Conservation (phyloP, 75 land plant genomes). For the Chamaecyparis obtusa region DNA sequence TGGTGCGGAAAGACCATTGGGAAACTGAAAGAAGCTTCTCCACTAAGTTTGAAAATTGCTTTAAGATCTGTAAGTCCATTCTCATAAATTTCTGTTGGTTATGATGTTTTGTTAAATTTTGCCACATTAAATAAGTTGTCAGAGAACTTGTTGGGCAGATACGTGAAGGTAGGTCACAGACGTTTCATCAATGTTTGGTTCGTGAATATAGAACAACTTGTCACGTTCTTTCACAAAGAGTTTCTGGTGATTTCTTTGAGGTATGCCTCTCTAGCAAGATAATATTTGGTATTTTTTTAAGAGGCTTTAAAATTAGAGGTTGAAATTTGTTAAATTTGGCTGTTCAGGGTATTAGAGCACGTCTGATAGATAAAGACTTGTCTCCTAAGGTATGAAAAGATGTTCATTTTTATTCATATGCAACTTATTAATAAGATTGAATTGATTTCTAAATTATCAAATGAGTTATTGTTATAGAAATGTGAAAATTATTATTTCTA, state of each 20-base stretch:
- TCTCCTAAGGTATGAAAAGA: conserved; percentile 67
- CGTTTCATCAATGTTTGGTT: conserved; percentile 70
- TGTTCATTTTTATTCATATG: neutral
- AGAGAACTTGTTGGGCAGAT: conserved; percentile 4
- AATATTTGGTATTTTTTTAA: neutral
- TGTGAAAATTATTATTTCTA: neutral
- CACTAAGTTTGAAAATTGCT: conserved; percentile 83
- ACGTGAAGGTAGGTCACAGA: conserved; percentile 84
- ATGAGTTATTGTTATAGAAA: neutral
- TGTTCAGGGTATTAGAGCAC: conserved; percentile 83
- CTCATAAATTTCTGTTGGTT: neutral
- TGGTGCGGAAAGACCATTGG: conserved; percentile 63
- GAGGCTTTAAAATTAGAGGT: neutral
- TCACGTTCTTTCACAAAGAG: conserved; percentile 46
- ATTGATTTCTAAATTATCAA: neutral
- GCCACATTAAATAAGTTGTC: neutral
- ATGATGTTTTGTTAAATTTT: neutral
- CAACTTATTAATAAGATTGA: neutral
- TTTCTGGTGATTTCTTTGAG: conserved; percentile 80
- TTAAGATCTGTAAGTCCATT: conserved; percentile 72
- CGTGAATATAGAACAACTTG: conserved; percentile 83
- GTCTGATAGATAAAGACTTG: conserved; percentile 76
- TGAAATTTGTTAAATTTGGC: neutral
- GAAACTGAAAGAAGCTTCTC: conserved; percentile 75
- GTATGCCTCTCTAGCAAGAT: conserved; percentile 24